A percentile compares a stretch with the other conserved stretches of the same genome.
phyloP scores from a whole-genome alignment of 2,329 filamentous ascomycete genomes.

The Exophiala spinifera region DNA sequence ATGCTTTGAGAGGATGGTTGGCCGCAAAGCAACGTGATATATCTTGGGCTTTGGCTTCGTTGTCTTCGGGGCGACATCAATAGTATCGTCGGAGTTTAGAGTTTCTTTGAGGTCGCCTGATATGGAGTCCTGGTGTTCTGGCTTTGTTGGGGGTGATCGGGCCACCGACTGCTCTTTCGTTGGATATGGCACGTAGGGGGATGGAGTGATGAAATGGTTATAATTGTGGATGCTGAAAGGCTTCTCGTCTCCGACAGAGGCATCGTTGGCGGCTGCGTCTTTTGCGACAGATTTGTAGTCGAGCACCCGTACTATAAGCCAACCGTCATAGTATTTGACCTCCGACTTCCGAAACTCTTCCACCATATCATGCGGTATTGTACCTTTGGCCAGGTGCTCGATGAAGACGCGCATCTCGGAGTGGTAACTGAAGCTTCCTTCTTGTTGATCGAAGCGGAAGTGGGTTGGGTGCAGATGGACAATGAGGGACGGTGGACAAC shows the following conservation, averaged over 20 bases:
- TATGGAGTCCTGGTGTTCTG: conserved; percentile 19
- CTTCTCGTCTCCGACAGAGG: conserved; percentile 58
- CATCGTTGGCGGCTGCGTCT: conserved; percentile 56
- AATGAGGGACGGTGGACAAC: conserved; percentile 73
- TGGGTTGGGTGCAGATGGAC: conserved; percentile 81
- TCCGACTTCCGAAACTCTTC: conserved; percentile 68
- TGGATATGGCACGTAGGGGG: conserved; percentile 75
- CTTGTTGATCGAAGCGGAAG: conserved; percentile 90
- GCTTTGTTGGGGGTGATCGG: conserved; percentile 26
- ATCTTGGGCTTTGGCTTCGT: conserved; percentile 54
- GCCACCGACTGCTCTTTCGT: conserved; percentile 43
- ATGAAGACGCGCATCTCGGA: conserved; percentile 83
- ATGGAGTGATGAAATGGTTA: conserved; percentile 85
- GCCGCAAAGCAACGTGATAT: conserved; percentile 77
- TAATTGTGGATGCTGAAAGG: conserved; percentile 90
- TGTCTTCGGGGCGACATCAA: conserved; percentile 19
- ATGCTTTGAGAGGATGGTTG: conserved; percentile 72
- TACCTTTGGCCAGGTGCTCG: conserved; percentile 71
- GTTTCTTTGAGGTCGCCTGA: conserved; percentile 12
- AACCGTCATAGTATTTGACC: conserved; percentile 86
- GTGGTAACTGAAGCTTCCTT: conserved; percentile 86
- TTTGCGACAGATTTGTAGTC: conserved; percentile 71
- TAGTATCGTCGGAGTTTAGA: conserved; percentile 17
- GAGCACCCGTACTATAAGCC: conserved; percentile 89
- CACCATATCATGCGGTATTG: conserved; percentile 84